Base-by-base conservation (phyloP, 2,329 filamentous ascomycete species). In the Lomentospora prolificans region DNA sequence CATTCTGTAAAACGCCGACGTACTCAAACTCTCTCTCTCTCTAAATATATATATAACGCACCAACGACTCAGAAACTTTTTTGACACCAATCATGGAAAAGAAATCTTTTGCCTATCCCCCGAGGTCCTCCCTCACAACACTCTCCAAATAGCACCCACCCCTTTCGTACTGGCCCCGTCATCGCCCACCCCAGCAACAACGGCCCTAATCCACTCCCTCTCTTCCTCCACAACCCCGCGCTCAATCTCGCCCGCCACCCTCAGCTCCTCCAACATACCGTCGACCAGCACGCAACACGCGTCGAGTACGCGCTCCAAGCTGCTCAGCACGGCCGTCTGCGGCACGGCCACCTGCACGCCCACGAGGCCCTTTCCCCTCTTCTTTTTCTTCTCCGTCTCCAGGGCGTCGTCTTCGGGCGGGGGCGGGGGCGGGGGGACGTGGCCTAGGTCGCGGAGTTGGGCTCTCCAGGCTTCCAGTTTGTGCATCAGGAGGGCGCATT, bases 221-320 rank as follows among this genome's bases (percentile, higher is more conserved):
- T 87, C 84, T 48, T 75, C 72, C 50, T 67, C 69, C 54, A 81
- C 66, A 3, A 80, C 77, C 61, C 82, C 80, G 50, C 69, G 70
- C 67, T 85, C 81, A 56, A 87, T 78, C 62, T 76, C 73, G 56
- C 74, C 74, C 84, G 87, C 87, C 58, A 77, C 58, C n/a, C 67
- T 66, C 59, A 87, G 68, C 70, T 87, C 84, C n/a, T 70, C 71
- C 48, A 84, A 66, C 82, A 86, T 86, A 33, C 76, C 79, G 51
- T 70, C 64, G 10, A 85, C 73, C 48, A 87, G 66, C 14, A 62
- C 63, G 22, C 71, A 66, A 56, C 75, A 80, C 2, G 71, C 74
- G 5, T 65, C 66, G 39, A 86, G 64, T 60, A 82, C 73, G 27
- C 69, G 66, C 22, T 63, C 69, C 55, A 85, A 63, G 57, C 73